Base-by-base conservation (phyloP, 768 basidiomycete species). In the Rubroboletus pulcherrimus region DNA sequence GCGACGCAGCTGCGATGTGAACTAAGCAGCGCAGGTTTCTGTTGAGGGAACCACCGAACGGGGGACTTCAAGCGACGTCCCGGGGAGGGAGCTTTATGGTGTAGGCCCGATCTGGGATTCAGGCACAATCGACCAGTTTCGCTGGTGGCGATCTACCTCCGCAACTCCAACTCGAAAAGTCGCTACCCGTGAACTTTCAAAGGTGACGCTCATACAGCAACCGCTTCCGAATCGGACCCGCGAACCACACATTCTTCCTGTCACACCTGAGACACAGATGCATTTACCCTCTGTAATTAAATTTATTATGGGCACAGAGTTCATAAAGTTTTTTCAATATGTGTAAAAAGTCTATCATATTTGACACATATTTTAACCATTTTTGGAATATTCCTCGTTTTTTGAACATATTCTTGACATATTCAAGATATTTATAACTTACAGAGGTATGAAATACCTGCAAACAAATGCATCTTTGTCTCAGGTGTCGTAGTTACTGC, bases 61-160 rank as follows among this genome's bases (percentile, higher is more conserved):
- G 31, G 40, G 15, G 5, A 30, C 43, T 45, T 30, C n/a, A n/a
- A n/a, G n/a, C 29, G 43, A 42, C 10, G 39, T 40, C 39, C 9
- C 39, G 39, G 19, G 26, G 33, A 24, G 14, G 31, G 33, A 14
- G 19, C 33, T 51, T 56, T 43, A 57, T 58, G 51, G 15, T 38
- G 49, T 42, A n/a, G 49, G 49, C 42, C 14, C 46, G 57, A 63
- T 63, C 59, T 54, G 2, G 54, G 45, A 54, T 49, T 21, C 46
- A 66, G 64, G 56, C 37, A 63, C 56, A 15, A 35, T 50, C 39
- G 21, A 7, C 39, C 6, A 15, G 49, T 31, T 33, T 33, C 37
- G 34, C 21, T 48, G 19, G 45, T 19, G 44, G 34, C 63, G 65
- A 63, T 66, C 53, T 64, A 55, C 55, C 24, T 55, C 64, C 63